Base-by-base conservation (phyloP, 805 yeast species). In the Priceomyces carsonii region DNA sequence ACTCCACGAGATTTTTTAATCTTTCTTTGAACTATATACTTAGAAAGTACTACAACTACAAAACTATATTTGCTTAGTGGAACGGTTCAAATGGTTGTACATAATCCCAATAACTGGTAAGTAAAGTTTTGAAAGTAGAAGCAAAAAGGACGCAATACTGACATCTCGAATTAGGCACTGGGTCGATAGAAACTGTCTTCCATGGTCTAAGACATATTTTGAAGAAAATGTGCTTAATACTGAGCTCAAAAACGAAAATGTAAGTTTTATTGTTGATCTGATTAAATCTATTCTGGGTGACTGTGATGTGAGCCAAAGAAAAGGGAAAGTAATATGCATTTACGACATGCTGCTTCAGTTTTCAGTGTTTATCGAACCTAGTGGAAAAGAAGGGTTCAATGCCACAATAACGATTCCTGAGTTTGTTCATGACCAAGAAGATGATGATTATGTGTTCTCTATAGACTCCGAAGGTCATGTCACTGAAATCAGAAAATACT, bases 291-390 rank as follows among this genome's bases (percentile, higher is more conserved):
- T 68, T 12, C 52, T 66, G 5, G 95, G 95, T 15, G 93, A 85
- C 56, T 83, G 93, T 48, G 85, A 85, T 50, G 90, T 85, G 9
- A 80, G 87, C 15, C 91, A 85, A 59, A 75, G 95, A 65, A 85
- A 85, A 59, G 91, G 91, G 6, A 82, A 80, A 59, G 86, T 82
- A 17, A 75, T 79, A 49, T 84, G 91, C 52, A 80, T 85, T 32
- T 85, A 75, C 50, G 95, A 85, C 52, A 55, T 85, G 70, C 63
- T 65, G 29, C 55, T 85, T 30, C 69, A 65, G 43, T 69, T 85
- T 39, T 50, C 62, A 7, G 65, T 79, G 14, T 50, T 56, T 23
- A 69, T 75, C 9, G 47, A 53, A 18, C 63, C 57, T 6, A 71
- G 67, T n/a, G 69, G 63, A 31, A 55, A 60, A 12, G 54, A 59